Conservation (phyloP, 441 rosid genomes). For the Populus hybrid region DNA sequence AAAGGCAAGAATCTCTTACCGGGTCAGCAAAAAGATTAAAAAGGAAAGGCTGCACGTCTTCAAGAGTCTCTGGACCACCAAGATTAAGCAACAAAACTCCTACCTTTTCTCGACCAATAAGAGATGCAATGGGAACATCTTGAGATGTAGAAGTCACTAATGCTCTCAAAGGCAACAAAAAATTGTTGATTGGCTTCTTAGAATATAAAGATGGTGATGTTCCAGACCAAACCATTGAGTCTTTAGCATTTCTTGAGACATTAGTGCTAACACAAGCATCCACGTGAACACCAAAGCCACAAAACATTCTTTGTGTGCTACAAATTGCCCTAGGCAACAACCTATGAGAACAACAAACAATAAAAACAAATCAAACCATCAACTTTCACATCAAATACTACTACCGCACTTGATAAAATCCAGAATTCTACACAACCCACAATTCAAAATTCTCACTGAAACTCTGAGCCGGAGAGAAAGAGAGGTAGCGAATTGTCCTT, state of each 20-base stretch:
- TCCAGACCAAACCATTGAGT: constrained; percentile 33
- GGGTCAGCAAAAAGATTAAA: constrained; percentile 99
- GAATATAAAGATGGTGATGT: constrained; percentile 17
- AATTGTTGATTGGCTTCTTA: constrained; percentile 30
- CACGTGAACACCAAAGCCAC: constrained; percentile 27
- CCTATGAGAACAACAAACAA: constrained; percentile 23
- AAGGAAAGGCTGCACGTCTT: constrained; percentile 95
- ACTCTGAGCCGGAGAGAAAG: background rate
- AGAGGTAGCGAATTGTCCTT: constrained; percentile 4
- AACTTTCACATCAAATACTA: background rate
- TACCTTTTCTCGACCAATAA: constrained; percentile 51
- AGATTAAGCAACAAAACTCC: constrained; percentile 92
- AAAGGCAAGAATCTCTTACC: constrained; percentile 29
- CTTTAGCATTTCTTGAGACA: constrained; percentile 27
- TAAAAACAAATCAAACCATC: background rate
- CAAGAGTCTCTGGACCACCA: constrained; percentile 97
- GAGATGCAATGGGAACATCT: constrained; percentile 32
- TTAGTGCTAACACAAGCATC: constrained; percentile 27
- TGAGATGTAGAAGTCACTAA: constrained; percentile 54
- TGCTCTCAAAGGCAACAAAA: constrained; percentile 44
- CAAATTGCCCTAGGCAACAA: constrained; percentile 41
- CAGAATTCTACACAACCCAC: background rate
- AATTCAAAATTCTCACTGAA: background rate
- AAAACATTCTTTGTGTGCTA: constrained; percentile 35
- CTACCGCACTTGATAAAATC: background rate